Conservation (phyloP, 345 rosid genomes). For the Arabidopsis arenosa region DNA sequence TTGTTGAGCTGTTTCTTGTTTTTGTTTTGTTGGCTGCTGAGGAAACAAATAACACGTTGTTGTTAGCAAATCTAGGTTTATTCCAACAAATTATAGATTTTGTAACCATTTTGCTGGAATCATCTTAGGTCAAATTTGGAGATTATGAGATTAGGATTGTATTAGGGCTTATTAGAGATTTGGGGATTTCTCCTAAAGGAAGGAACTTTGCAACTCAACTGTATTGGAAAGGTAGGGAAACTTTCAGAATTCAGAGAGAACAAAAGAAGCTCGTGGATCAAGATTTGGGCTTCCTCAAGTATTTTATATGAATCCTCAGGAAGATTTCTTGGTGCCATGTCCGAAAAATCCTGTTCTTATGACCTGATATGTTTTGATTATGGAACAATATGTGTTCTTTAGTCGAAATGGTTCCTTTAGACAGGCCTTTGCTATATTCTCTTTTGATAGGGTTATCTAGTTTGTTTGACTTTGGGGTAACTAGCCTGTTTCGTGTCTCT, state of each 20-base stretch:
- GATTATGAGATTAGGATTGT: conserved; percentile 23
- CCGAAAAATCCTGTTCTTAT: background rate
- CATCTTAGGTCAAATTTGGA: conserved; percentile 13
- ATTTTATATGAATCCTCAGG: background rate
- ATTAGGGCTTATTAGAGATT: conserved; percentile 16
- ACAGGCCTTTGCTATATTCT: conserved; percentile 13
- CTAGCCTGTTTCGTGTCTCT: background rate
- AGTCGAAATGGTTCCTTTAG: conserved; percentile 1
- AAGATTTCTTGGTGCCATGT: conserved; percentile 2
- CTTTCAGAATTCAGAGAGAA: conserved; percentile 14
- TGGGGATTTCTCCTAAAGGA: conserved; percentile 1
- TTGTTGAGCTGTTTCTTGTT: conserved; percentile 42
- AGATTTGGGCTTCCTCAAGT: conserved; percentile 29
- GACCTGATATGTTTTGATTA: conserved; percentile 9
- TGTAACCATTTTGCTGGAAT: conserved; percentile 33
- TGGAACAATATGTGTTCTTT: background rate
- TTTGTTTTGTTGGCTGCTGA: conserved; percentile 37
- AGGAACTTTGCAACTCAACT: conserved; percentile 27
- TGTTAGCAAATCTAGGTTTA: conserved; percentile 25
- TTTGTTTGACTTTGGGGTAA: background rate
- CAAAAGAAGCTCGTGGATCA: conserved; percentile 13
- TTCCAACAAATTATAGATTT: conserved; percentile 29
- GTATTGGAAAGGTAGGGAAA: conserved; percentile 9
- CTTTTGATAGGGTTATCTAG: conserved; percentile 1
- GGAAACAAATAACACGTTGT: conserved; percentile 10